These are phyloP conservation scores for Chaetomiaceae sp. DNA, from an alignment of 2,329 filamentous ascomycete genomes.

Conservation along the genomic window DNA sequence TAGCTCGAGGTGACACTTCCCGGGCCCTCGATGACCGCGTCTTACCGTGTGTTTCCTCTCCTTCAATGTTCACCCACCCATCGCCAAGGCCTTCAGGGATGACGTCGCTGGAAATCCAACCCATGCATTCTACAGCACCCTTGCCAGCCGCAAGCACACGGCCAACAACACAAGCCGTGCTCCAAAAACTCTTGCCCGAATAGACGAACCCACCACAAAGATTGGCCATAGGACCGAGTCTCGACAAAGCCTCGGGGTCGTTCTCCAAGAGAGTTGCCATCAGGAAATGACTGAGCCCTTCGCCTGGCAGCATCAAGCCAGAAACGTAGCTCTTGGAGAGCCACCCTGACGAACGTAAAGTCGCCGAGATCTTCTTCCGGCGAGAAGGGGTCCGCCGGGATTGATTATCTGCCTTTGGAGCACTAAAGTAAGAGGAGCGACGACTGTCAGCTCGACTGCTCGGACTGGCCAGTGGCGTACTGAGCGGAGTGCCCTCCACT, in stretches of 20 bases:
- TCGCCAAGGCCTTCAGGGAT: conserved; percentile 48
- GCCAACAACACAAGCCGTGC: conserved; percentile 60
- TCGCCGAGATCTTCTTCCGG: conserved; percentile 52
- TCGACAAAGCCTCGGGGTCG: conserved; percentile 55
- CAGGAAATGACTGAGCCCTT: conserved; percentile 57
- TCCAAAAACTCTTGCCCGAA: conserved; percentile 63
- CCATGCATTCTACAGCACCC: conserved; percentile 62
- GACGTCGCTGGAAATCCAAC: conserved; percentile 62
- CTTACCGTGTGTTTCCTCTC: conserved; percentile 50
- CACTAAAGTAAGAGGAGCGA: conserved; percentile 46
- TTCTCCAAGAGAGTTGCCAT: conserved; percentile 64
- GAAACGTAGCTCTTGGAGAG: conserved; percentile 65
- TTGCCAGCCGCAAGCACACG: conserved; percentile 60
- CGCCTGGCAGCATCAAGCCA: conserved; percentile 61
- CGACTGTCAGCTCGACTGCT: conserved; percentile 35
- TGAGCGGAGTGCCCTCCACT: conserved; percentile 40
- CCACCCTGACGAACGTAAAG: conserved; percentile 59
- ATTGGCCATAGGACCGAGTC: conserved; percentile 56
- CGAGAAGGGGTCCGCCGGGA: conserved; percentile 38
- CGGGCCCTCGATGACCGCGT: not conserved
- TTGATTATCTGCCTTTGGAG: conserved; percentile 22
- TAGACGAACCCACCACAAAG: conserved; percentile 63
- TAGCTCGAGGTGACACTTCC: conserved; percentile 12
- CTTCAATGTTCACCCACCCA: conserved; percentile 57
- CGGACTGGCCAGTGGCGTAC: conserved; percentile 36